Base-by-base conservation (phyloP, 2,329 filamentous ascomycete genomes). In the Stagonosporopsis vannaccii region DNA sequence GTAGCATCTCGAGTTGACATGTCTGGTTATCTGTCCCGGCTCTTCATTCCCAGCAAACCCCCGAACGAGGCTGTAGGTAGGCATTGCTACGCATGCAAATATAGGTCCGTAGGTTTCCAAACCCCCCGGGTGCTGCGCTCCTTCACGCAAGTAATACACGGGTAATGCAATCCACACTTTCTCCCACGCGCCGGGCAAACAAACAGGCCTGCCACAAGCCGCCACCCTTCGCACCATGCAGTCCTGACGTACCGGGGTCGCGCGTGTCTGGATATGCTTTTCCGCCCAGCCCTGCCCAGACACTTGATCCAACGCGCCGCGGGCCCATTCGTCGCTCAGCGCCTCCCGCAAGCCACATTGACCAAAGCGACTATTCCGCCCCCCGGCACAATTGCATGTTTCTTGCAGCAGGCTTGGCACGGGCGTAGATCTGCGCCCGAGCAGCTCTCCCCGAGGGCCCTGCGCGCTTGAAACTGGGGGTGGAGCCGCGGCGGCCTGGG, bases 1-100 rank as follows among this genome's bases (percentile, higher is more conserved):
- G 28, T n/a, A n/a, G n/a, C n/a, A n/a, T n/a, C n/a, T n/a, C n/a
- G 12, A 30, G 8, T 11, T 30, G 28, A 11, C 9, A 4, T 30
- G 30, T 13, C 30, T n/a, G 12, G 13, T 13, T 7, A 5, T 28
- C 9, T 28, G 26, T 28, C 30, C 30, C 15, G 50, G 50, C 20
- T 37, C 13, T 36, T 40, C 9, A 15, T 28, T 40, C 9, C 30
- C 30, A 15, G 13, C 13, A 15, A 22, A 35, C 30, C 7, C 32
- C 30, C 22, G 26, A 20, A 25, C 5, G 23, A 46, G 19, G 8
- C 15, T 32, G 33, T 56, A 42, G 36, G 28, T 42, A 47, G 42
- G 17, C 46, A 46, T 51, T 48, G 43, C 40, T 48, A 43, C 53
- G 53, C 53, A 51, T 33, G 48, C 43, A 51, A 20, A 56, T 56